These are phyloP conservation scores for Sphaerostilbella broomeana DNA, from an alignment of 2,329 filamentous ascomycete species.

Conservation along the genomic window DNA sequence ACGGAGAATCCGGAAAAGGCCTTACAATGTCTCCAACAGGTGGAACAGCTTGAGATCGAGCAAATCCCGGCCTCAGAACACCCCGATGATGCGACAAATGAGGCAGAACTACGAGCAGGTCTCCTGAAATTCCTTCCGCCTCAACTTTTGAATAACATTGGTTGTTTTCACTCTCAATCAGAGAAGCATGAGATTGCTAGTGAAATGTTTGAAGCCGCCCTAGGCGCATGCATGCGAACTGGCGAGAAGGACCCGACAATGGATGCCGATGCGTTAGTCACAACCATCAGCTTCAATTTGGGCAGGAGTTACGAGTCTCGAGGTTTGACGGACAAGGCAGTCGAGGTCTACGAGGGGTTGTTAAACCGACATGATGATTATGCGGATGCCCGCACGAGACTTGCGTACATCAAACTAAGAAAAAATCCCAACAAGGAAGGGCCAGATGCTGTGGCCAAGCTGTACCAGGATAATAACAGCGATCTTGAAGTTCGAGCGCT, in stretches of 20 bases:
- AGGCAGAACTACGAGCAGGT: constrained; percentile 50
- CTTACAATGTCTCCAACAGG: constrained; percentile 82
- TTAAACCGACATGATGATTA: constrained; percentile 84
- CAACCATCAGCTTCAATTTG: constrained; percentile 94
- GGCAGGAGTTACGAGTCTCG: constrained; percentile 88
- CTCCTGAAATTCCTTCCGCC: constrained; percentile 77
- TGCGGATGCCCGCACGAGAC: constrained; percentile 78
- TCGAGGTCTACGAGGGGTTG: constrained; percentile 81
- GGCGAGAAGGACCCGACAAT: constrained; percentile 66
- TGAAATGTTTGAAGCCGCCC: constrained; percentile 84
- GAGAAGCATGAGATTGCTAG: constrained; percentile 76
- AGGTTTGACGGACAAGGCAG: constrained; percentile 72
- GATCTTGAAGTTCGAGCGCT: constrained; percentile 89
- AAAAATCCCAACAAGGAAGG: constrained; percentile 79
- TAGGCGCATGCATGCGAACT: constrained; percentile 79
- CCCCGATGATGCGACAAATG: constrained; percentile 50
- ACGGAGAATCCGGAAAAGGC: constrained; percentile 80
- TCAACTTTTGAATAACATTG: constrained; percentile 93
- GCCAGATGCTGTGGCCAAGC: constrained; percentile 73
- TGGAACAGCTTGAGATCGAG: constrained; percentile 82
- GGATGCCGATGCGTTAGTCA: constrained; percentile 87
- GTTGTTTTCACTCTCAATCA: constrained; percentile 86
- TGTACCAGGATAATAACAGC: constrained; percentile 75
- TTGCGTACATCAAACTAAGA: constrained; percentile 84
- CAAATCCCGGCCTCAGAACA: constrained; percentile 66